Evolutionary conservation across 2,329 filamentous ascomycete genomes (phyloP).

Genomic region (Diaporthe vaccinii): DNA sequence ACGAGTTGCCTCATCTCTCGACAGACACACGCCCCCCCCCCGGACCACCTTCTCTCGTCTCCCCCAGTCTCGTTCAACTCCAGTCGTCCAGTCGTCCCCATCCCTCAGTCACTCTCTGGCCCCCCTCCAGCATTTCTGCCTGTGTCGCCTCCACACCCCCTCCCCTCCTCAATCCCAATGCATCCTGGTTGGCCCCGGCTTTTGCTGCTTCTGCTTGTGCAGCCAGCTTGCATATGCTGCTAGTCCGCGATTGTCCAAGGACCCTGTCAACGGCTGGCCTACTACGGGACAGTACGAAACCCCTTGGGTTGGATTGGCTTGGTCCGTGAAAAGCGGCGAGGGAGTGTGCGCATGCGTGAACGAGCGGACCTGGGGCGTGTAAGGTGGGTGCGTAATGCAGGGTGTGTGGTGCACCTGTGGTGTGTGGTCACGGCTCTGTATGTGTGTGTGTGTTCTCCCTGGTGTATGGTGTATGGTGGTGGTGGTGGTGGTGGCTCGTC

Average conservation of each 20-base stretch:
- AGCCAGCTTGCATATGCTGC: conserved; percentile 32
- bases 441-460: background rate
- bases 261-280: conserved; percentile 29
- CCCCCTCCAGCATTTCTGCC: conserved; percentile 22
- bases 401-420: background rate
- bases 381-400: background rate
- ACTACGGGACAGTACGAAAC: conserved; percentile 23
- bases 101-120: background rate
- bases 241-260: conserved; percentile 29
- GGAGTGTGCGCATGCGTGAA: conserved; percentile 10
- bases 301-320: conserved; percentile 16
- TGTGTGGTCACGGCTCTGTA: background rate
- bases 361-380: background rate
- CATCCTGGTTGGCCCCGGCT: conserved; percentile 32
- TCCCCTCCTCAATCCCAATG: background rate
- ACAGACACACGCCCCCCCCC: conserved; percentile 33
- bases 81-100: background rate
- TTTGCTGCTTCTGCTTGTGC: conserved; percentile 34
- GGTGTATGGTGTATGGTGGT: background rate
- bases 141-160: background rate
- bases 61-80: background rate
- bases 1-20: conserved; percentile 33
- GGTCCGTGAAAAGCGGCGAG: background rate
- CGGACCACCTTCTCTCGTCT: background rate
- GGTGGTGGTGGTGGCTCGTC: background rate